Evolutionary conservation across 805 yeast genomes (phyloP), one percentile per base, ranked within the genome.

Genomic region (Cyberlindnera petersonii): DNA sequence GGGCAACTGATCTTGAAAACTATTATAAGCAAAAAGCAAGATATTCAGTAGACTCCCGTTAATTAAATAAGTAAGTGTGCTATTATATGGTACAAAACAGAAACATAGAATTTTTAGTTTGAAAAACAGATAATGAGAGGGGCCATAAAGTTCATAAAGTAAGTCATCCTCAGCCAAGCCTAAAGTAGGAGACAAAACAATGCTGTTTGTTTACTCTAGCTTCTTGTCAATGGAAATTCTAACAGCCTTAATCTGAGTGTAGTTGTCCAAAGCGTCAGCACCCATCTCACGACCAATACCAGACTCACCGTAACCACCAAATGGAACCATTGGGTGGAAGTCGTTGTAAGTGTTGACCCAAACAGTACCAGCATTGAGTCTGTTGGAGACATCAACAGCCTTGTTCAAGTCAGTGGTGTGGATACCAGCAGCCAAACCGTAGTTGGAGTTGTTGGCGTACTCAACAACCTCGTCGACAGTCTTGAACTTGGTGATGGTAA

Each of bases 271-370:
- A 42, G 94, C 95, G 49, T 86, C 89, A 45, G 74, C 75, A 56
- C 96, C 96, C 74, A 88, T 79, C 71, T 91, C 96, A 64, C 95
- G 78, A 59, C 98, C 97, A 46, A 83, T 71, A 64, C 98, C 98
- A 42, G 93, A 81, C 73, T 80, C 79, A 64, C 86, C 86, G 71
- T 72, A 84, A 32, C 96, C 96, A 55, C 96, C 96, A 64, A 89
- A 89, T 57, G 96, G 96, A 63, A 89, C 83, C 63, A 75, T 72
- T 57, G 72, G 82, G 65, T 88, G 88, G 74, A 87, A 82, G 59
- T 86, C 93, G 66, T 88, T 88, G 65, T 86, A 82, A 43, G 88
- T 78, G 77, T 89, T 89, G 51, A 88, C 75, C 91, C 95, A 91
- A 50, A 89, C 79, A 42, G 91, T 85, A 59, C 98, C 98, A 44